Base-by-base conservation (phyloP, 768 basidiomycete species). In the Cyclocybe aegerita region DNA sequence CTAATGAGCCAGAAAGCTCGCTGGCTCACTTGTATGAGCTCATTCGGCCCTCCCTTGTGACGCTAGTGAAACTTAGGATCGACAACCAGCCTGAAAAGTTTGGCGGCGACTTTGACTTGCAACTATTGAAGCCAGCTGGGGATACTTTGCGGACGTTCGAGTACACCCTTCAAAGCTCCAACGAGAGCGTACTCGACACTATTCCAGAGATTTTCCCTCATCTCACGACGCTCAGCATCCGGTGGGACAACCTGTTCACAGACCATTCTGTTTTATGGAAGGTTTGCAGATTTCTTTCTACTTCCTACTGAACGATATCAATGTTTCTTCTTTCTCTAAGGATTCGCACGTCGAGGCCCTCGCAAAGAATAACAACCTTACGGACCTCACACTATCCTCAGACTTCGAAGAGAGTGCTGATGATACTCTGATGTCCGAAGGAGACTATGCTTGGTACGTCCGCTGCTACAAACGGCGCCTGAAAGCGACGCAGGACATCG, bases 331-430 rank as follows among this genome's bases (percentile, higher is more conserved):
- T 23, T 23, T 23, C 16, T 38, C 31, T 16, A 40, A 55, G 54
- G 46, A 52, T 23, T 5, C 38, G 35, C 46, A 48, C 23, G 39
- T 52, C 34, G 35, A 32, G 9, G 6, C 16, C 16, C 46, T 55
- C 31, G 30, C 39, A 8, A 44, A 37, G 17, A 47, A 39, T 14
- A 29, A 17, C 29, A 48, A 55, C 41, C 50, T 55, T 40, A 30
- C 30, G 3, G 40, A 51, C 30, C 50, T 55, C 23, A 31, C 17
- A 33, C 46, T 55, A 10, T 48, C 50, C 15, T 48, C 46, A n/a
- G 50, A 55, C 49, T 51, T 55, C 31, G 54, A 55, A 48, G 11
- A 38, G 14, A n/a, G 16, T 14, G 16, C 36, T 9, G 38, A 43
- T 14, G 47, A 52, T 31, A 48, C 33, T n/a, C 7, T 43, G 29